Base-by-base conservation (phyloP, 805 yeast species). In the Torulaspora indica region DNA sequence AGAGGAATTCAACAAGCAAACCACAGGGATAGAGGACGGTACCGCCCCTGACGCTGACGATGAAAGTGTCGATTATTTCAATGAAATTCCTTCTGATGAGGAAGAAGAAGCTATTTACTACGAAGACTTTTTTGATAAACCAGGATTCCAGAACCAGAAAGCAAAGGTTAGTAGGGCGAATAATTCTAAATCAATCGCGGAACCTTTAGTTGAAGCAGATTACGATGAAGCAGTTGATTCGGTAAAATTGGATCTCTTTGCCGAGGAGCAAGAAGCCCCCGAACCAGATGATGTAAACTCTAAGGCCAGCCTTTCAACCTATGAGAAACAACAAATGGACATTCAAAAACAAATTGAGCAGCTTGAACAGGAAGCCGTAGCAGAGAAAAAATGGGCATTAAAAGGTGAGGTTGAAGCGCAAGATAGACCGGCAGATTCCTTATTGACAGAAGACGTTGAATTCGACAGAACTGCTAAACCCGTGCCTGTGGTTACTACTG, bases 381-480 rank as follows among this genome's bases (percentile, higher is more conserved):
- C 90, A 3, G 91, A 84, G 46, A 91, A 93, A 69, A 81, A 80
- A 57, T 91, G 98, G 98, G 80, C 95, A 6, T 75, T 91, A 78
- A 84, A 81, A 56, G 98, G 98, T 67, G 98, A 93, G 67, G 89
- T 87, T 1, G 76, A 77, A 46, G 85, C 89, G 1, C 79, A 76
- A 49, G 84, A 82, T 53, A 76, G 98, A 60, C 95, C 95, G 6
- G 71, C 73, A 35, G 96, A 93, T 68, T 82, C 97, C 1, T 71
- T 93, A 31, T 65, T 93, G 45, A 82, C 81, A 34, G 95, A 85
- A 56, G 88, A 77, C 33, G 69, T 91, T 42, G 95, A 89, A 53
- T 93, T 91, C 58, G 98, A 91, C 56, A 77, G 98, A 58, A 86
- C 89, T 5, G 81, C 96, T 7, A 91, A 91, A 57, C 96, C 98